Evolutionary conservation across 2,329 filamentous ascomycete genomes (phyloP).

Genomic region (Juglanconis oblonga): DNA sequence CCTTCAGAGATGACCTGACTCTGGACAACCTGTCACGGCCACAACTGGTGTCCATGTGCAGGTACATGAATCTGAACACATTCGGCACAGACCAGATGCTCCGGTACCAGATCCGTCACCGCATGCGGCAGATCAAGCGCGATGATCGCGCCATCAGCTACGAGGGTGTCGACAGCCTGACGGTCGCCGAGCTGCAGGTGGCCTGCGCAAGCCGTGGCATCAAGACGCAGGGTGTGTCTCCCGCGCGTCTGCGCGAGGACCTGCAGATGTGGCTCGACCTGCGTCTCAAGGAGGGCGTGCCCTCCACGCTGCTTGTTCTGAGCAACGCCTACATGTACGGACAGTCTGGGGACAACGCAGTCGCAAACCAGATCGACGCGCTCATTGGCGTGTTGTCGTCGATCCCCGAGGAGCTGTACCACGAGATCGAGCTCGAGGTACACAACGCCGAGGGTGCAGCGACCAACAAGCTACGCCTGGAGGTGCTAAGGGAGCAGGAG

Average conservation of each 20-base stretch:
- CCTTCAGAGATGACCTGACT: constrained; percentile 96
- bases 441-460: constrained; percentile 95
- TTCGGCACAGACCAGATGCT: constrained; percentile 98
- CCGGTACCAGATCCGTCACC: constrained; percentile 92
- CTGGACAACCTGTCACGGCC: constrained; percentile 95
- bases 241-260: constrained; percentile 82
- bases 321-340: constrained; percentile 98
- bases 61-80: constrained; percentile 96
- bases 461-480: constrained; percentile 97
- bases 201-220: constrained; percentile 91
- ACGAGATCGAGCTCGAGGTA: constrained; percentile 98
- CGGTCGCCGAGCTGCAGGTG: constrained; percentile 88
- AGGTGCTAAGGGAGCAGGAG: constrained; percentile 97
- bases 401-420: constrained; percentile 97
- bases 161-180: constrained; percentile 89
- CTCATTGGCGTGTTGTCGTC: constrained; percentile 88
- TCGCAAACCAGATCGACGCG: constrained; percentile 86
- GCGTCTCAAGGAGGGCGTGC: constrained; percentile 89
- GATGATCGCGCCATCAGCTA: constrained; percentile 93
- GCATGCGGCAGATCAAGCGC: constrained; percentile 98
- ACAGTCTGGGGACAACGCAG: constrained; percentile 72
- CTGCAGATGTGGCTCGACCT: constrained; percentile 93
- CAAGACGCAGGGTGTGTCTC: constrained; percentile 87
- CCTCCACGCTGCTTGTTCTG: constrained; percentile 89
- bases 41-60: constrained; percentile 95